phyloP scores from a whole-genome alignment of 164 flowering plant species.

The Tetrastigma voinierianum region DNA sequence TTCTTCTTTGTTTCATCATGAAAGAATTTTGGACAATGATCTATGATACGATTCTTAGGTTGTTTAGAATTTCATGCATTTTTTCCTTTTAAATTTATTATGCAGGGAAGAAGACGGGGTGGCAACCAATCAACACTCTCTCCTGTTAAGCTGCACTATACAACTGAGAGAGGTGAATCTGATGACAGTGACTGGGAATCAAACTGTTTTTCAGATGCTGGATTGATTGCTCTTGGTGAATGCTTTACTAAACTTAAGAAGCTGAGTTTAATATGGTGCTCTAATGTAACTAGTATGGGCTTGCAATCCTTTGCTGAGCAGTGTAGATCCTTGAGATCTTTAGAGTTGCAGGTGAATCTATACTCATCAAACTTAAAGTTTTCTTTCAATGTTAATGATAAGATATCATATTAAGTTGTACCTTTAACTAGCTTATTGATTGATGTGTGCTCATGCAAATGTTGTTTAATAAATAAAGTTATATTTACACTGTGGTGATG shows the following conservation, averaged over 20 bases:
- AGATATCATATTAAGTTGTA: too few relatives aligned
- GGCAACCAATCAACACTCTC: conserved; percentile 21
- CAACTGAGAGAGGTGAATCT: conserved; percentile 24
- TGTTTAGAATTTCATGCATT: neutral
- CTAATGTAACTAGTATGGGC: conserved; percentile 61
- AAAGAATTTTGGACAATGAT: too few relatives aligned
- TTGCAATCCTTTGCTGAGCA: conserved; percentile 62
- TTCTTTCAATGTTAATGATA: too few relatives aligned
- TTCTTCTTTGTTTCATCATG: too few relatives aligned
- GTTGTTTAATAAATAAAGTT: too few relatives aligned
- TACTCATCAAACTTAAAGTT: neutral
- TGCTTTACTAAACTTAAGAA: conserved; percentile 67
- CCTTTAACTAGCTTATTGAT: too few relatives aligned
- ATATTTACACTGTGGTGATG: too few relatives aligned
- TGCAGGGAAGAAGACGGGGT: conserved; percentile 50
- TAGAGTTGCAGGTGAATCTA: conserved; percentile 78
- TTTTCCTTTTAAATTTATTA: neutral
- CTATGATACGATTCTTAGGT: too few relatives aligned
- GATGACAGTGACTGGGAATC: conserved; percentile 38
- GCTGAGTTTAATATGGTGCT: conserved; percentile 90
- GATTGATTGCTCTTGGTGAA: conserved; percentile 55
- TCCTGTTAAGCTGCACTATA: conserved; percentile 24
- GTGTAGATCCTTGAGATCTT: conserved; percentile 53
- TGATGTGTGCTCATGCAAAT: too few relatives aligned
- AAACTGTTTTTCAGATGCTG: conserved; percentile 65